Evolutionary conservation across 495 filamentous ascomycete species (phyloP).

Genomic region (Tuber borchii): DNA sequence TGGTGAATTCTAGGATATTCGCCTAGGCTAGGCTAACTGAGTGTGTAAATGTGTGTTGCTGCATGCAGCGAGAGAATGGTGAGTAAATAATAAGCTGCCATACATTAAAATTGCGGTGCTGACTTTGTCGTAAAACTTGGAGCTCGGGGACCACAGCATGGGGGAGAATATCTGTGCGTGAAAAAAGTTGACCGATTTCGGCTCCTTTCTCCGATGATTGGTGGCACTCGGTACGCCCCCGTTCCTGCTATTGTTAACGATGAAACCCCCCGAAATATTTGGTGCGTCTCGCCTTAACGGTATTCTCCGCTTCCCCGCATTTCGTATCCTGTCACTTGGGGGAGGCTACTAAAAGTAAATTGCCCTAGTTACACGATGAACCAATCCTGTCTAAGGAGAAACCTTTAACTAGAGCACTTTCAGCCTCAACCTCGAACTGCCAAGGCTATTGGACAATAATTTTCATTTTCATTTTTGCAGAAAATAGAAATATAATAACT

Average conservation of each 20-base stretch:
- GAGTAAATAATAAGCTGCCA: not conserved
- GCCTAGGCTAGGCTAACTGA: not conserved
- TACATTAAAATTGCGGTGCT: no score
- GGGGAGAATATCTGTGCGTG: not conserved
- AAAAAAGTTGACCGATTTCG: not conserved
- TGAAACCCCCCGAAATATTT: not conserved
- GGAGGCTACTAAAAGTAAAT: not conserved
- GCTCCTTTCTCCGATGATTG: not conserved
- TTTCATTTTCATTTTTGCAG: no score
- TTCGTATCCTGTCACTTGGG: not conserved
- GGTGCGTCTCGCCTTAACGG: no score
- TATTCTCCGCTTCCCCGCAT: no score
- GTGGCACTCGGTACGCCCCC: not conserved
- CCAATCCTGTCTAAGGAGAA: not conserved
- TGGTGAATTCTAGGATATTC: no score
- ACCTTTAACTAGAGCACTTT: no score
- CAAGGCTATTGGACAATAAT: no score
- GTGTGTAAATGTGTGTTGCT: not conserved
- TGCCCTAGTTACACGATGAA: not conserved
- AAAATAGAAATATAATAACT: no score
- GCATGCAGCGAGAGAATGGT: not conserved
- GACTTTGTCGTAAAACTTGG: no score
- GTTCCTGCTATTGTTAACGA: not conserved
- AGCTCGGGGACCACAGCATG: not conserved
- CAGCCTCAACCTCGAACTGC: no score